phyloP scores from a whole-genome alignment of 768 basidiomycete species.

The Phaeotremella fagi region DNA sequence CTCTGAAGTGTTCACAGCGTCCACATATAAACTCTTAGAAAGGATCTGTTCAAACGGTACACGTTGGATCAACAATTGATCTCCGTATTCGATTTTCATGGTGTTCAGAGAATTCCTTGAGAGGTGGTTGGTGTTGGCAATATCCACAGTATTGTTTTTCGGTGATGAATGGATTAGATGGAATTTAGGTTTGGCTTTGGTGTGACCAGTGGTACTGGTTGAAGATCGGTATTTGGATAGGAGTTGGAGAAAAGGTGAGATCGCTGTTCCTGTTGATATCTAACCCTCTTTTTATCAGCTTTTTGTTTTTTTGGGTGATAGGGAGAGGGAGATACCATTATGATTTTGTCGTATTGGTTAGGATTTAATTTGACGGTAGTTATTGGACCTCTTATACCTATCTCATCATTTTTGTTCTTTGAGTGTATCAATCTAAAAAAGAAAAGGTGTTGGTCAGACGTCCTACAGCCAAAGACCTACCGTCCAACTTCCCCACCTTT shows the following conservation, averaged over 20 bases:
- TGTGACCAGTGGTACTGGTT: conserved; percentile 1
- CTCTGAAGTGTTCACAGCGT: background rate
- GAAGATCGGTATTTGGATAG: conserved; percentile 31
- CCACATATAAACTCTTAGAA: background rate
- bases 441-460: too few species aligned
- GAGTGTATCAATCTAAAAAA: conserved; percentile 32
- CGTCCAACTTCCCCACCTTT: conserved; percentile 47
- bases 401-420: conserved; percentile 23
- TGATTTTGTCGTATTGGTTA: conserved; percentile 29
- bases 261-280: conserved; percentile 46
- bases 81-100: conserved; percentile 16
- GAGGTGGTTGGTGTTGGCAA: conserved; percentile 8
- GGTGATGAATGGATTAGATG: conserved; percentile 36
- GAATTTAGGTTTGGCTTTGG: conserved; percentile 8
- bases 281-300: conserved; percentile 2
- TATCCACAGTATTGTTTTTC: conserved; percentile 16
- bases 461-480: too few species aligned
- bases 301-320: background rate
- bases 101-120: conserved; percentile 12
- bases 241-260: conserved; percentile 45
- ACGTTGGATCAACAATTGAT: conserved; percentile 9
- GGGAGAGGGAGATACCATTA: too few species aligned
- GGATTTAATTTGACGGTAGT: conserved; percentile 34
- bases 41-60: conserved; percentile 10
- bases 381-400: conserved; percentile 44